Base-by-base conservation (phyloP, 352 stramenopile species). In the Pythium graminicola region DNA sequence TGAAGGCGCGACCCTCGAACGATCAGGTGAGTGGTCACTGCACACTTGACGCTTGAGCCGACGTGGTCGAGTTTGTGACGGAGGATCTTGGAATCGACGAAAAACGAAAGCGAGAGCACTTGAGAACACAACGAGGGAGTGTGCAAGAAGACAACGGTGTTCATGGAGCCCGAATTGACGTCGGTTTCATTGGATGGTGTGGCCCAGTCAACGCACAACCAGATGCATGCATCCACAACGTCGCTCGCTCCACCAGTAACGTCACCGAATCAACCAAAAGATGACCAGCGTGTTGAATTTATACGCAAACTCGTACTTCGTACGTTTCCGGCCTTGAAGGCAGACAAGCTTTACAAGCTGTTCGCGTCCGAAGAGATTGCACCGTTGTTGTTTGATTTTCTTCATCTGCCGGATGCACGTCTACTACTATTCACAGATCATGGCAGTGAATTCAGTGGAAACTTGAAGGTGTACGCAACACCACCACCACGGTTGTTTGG, bases 401-500 rank as follows among this genome's bases (percentile, higher is more conserved):
- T 88, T 16, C 79, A 88, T 28, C 24, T 90, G 6, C 64, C 74
- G 0, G 73, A 85, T 50, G 59, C 73, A 32, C 64, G 76, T 13
- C 55, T 90, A 46, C 52, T 90, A 49, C 61, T 90, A 10, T 69
- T 90, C 46, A 86, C 76, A n/a, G 75, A 90, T 52, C 74, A 85
- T 26, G 79, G 76, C 11, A 76, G 72, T 28, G 72, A 84, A 35
- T 50, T 58, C 19, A 83, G 64, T 24, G 73, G 70, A 5, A 62
- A 54, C 13, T 50, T 86, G 26, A 73, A 83, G 49, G 73, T 86
- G 28, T 89, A 89, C 50, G 62, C 76, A 1, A 69, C 69, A n/a
- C 79, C 79, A 0, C 79, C 76, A 2, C 64, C 73, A 9, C 39
- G 58, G 16, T 61, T 89, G 20, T 86, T 86, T 42, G 58, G 49